Percentiles rank a stretch among this genome's conserved stretches.
phyloP scores from a whole-genome alignment of 2,329 filamentous ascomycete species.

The Penicillium sp. region DNA sequence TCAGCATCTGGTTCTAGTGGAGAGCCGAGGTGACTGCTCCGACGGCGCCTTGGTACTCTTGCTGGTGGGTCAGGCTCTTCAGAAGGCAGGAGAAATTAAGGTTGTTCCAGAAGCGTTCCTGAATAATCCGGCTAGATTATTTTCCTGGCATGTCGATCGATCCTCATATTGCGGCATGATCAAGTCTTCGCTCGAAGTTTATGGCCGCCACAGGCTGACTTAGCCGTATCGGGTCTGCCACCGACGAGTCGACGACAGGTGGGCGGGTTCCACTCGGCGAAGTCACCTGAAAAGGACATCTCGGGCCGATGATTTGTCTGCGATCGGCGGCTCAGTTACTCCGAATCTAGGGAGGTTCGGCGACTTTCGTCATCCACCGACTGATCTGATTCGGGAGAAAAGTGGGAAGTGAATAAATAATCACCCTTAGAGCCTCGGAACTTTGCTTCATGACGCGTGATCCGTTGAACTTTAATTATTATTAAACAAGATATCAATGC shows the following conservation, averaged over 20 bases:
- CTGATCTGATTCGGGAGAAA: not conserved
- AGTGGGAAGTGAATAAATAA: not conserved
- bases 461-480: not conserved
- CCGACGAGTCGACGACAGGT: too few species aligned
- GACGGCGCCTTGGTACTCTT: not conserved
- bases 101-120: conserved; percentile 5
- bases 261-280: not conserved
- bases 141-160: not conserved
- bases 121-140: not conserved
- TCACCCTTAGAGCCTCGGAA: not conserved
- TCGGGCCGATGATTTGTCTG: not conserved
- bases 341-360: not conserved
- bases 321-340: not conserved
- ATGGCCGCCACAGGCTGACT: not conserved
- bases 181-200: not conserved
- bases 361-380: not conserved
- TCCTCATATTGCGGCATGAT: not conserved
- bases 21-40: not conserved
- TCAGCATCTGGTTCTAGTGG: conserved; percentile 11
- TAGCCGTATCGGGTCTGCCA: too few species aligned
- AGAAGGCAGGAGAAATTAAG: not conserved
- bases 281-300: not conserved
- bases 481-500: not conserved
- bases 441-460: not conserved
- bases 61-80: not conserved